These are phyloP conservation scores for Phaeophleospora eucalypticola DNA, from an alignment of 2,329 filamentous ascomycete species.

Conservation along the genomic window DNA sequence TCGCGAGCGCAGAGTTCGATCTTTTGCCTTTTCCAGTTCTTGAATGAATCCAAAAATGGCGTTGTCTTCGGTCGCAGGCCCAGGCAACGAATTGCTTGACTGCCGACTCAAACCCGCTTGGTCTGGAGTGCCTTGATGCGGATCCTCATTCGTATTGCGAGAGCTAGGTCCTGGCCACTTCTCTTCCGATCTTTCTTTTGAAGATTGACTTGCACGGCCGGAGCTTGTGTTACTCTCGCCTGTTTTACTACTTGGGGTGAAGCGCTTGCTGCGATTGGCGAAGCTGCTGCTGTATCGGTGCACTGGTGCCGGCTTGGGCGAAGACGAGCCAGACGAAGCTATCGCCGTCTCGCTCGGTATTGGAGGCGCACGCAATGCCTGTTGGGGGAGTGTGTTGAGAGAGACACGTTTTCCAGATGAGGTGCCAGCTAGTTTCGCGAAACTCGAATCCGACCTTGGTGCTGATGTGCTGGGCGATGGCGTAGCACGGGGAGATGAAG, in stretches of 20 bases:
- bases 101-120: neutral
- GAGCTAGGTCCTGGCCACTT: slow-evolving; percentile 54
- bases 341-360: slow-evolving; percentile 58
- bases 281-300: slow-evolving; percentile 93
- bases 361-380: slow-evolving; percentile 65
- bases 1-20: slow-evolving; percentile 68
- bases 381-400: slow-evolving; percentile 69
- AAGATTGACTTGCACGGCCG: slow-evolving; percentile 70
- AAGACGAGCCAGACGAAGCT: slow-evolving; percentile 65
- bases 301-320: slow-evolving; percentile 73
- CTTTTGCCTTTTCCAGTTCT: slow-evolving; percentile 80
- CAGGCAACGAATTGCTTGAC: neutral
- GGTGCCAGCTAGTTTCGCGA: slow-evolving; percentile 13
- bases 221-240: slow-evolving; percentile 77
- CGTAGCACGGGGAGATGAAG: slow-evolving; percentile 45
- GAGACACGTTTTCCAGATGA: slow-evolving; percentile 59
- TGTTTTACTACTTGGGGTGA: slow-evolving; percentile 64
- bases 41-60: slow-evolving; percentile 93
- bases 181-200: slow-evolving; percentile 45
- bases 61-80: slow-evolving; percentile 64
- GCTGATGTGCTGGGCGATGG: slow-evolving; percentile 50
- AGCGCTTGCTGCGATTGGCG: slow-evolving; percentile 72
- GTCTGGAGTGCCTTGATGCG: neutral
- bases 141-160: neutral
- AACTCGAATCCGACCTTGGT: slow-evolving; percentile 14